Percentiles rank a stretch among this genome's conserved stretches.
Conservation (phyloP, 805 yeast species). For the Teunomyces aglyptinius region DNA sequence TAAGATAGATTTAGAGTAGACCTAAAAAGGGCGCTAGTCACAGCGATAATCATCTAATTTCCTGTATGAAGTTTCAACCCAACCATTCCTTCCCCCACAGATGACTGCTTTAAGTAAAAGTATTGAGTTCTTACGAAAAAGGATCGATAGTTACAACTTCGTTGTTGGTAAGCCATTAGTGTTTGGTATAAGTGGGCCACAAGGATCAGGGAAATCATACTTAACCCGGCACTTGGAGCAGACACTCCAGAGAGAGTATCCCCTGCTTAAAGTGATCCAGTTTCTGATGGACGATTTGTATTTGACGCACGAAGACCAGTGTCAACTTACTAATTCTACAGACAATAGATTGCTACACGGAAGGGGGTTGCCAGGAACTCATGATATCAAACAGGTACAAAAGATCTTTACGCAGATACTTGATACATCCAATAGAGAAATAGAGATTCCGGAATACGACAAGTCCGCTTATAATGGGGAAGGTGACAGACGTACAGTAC, state of each 20-base stretch:
- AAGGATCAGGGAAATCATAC: conserved; percentile 76
- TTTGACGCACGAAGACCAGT: conserved; percentile 64
- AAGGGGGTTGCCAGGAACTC: conserved; percentile 93
- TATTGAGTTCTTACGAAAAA: conserved; percentile 26
- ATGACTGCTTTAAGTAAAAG: conserved; percentile 12
- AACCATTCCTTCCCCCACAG: not conserved
- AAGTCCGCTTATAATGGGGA: conserved; percentile 68
- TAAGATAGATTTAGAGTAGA: not conserved
- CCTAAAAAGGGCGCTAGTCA: no score
- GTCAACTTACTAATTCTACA: conserved; percentile 6
- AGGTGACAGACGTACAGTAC: conserved; percentile 73
- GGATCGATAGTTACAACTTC: conserved; percentile 24
- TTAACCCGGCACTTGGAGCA: conserved; percentile 43
- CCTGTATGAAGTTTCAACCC: not conserved
- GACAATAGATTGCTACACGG: conserved; percentile 62
- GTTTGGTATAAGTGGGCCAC: conserved; percentile 67
- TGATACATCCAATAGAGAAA: conserved; percentile 4
- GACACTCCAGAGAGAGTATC: conserved; percentile 32
- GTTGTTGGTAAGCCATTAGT: conserved; percentile 40
- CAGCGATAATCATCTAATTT: not conserved
- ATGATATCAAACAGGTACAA: conserved; percentile 56
- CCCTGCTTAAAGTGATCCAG: conserved; percentile 38
- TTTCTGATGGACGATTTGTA: conserved; percentile 88
- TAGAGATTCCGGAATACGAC: conserved; percentile 66
- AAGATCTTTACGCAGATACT: conserved; percentile 35